Evolutionary conservation across 176 grass and related monocot genomes (phyloP), one percentile per base, ranked within the genome.

Genomic region (Avena atlantica): DNA sequence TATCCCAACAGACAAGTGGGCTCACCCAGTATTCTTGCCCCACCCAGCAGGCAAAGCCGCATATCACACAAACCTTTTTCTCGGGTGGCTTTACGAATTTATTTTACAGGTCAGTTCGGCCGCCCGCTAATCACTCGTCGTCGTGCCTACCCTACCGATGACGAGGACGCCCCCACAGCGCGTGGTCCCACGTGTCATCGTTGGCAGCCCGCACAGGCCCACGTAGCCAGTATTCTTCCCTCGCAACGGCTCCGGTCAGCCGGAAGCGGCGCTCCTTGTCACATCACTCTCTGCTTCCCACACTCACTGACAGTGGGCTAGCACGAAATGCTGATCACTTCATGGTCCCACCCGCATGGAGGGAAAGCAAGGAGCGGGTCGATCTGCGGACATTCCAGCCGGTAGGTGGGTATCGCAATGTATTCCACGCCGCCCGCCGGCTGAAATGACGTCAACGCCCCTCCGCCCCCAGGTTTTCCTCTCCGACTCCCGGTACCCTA

Each of bases 161-260:
- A 70, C 74, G n/a, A 0, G 0, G 0, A 0, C 0, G 61, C 8
- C 21, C 71, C 86, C 72, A 34, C 55, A 0, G 0, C 0, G 0
- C 21, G 0, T 7, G 59, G 79, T 0, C 86, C 79, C 31, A 1
- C 3, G 2, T 20, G 70, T 42, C 86, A 87, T 5, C 2, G 0
- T 0, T 5, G 3, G 27, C 50, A 64, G 8, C 4, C 13, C 40
- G 23, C 55, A 19, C 0, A 78, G 9, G 27, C 49, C 76, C 10
- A 14, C 29, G 29, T 36, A 0, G 4, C 50, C 51, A 53, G 51
- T 15, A 53, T 53, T 53, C 4, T 44, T 44, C 37, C 37, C 49
- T 51, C 20, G 67, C 70, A 81, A 74, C 56, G 67, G 52, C 66
- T 37, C 37, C 76, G 23, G 20, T 80, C 76, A 36, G 57, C 5